A percentile compares a stretch with the other conserved stretches of the same genome.
phyloP scores from a whole-genome alignment of 2,329 filamentous ascomycete species.

The Amauroascus verrucosus region DNA sequence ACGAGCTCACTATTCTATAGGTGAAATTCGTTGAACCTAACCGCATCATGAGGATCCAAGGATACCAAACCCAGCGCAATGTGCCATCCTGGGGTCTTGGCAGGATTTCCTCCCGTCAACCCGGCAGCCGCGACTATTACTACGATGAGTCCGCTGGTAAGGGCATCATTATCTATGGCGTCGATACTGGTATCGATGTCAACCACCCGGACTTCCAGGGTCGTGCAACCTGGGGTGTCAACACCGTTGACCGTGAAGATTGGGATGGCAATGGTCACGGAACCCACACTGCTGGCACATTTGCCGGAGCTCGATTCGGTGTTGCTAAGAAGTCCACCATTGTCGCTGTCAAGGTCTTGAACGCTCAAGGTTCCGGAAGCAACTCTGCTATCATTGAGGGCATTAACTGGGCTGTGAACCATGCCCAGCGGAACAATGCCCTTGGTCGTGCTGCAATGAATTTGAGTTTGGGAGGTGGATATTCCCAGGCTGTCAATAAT shows the following conservation, averaged over 20 bases:
- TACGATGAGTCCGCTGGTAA: conserved; percentile 30
- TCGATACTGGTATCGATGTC: conserved; percentile 33
- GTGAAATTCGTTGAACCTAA: conserved; percentile 17
- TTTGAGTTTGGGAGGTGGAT: conserved; percentile 30
- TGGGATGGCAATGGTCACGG: conserved; percentile 29
- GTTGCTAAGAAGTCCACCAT: conserved; percentile 31
- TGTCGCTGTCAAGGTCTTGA: conserved; percentile 43
- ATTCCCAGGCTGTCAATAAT: conserved; percentile 30
- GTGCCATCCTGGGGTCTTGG: conserved; percentile 29
- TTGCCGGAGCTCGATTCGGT: conserved; percentile 29
- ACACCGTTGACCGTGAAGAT: conserved; percentile 21
- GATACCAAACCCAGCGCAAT: conserved; percentile 17
- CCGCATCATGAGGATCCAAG: conserved; percentile 8
- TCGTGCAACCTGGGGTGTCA: conserved; percentile 29
- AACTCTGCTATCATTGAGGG: conserved; percentile 41
- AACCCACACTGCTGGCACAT: conserved; percentile 33
- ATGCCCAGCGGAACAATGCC: conserved; percentile 24
- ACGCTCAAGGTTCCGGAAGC: conserved; percentile 37
- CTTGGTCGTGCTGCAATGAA: conserved; percentile 28
- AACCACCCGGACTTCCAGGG: conserved; percentile 29
- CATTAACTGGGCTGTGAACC: conserved; percentile 34
- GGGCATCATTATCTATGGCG: conserved; percentile 30
- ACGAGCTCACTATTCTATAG: conserved; percentile 6
- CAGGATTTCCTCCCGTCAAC: conserved; percentile 25
- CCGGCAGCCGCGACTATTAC: conserved; percentile 23